Conservation (phyloP, 2,329 filamentous ascomycete species). For the Scedosporium aurantiacum region DNA sequence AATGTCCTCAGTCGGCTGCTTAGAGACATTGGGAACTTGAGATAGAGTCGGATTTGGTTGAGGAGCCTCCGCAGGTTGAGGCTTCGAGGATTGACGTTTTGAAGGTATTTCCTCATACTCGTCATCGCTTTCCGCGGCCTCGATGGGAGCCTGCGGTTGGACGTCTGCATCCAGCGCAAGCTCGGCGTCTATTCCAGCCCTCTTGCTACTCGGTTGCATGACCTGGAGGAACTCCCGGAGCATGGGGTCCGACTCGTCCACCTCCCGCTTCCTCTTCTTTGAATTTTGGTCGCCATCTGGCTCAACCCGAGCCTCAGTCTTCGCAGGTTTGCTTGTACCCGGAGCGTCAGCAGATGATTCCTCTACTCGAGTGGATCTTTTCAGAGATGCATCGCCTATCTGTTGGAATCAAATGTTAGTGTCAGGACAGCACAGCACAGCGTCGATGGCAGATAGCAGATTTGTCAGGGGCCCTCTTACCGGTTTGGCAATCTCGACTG, state of each 20-base stretch:
- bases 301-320: slow-evolving; percentile 5
- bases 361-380: neutral
- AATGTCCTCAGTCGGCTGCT: neutral
- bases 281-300: slow-evolving; percentile 24
- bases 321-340: neutral
- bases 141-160: slow-evolving; percentile 22
- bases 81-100: slow-evolving; percentile 11
- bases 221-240: slow-evolving; percentile 76
- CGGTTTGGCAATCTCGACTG: slow-evolving; percentile 76
- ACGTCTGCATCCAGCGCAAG: neutral
- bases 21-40: neutral
- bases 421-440: neutral
- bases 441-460: neutral
- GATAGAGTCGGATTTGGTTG: neutral
- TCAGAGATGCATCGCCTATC: slow-evolving; percentile 10
- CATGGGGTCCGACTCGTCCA: slow-evolving; percentile 60
- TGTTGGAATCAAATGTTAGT: slow-evolving; percentile 4
- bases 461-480: slow-evolving; percentile 32
- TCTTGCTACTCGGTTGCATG: slow-evolving; percentile 46
- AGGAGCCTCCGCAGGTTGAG: neutral
- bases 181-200: slow-evolving; percentile 6
- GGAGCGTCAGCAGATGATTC: neutral
- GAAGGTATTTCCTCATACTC: slow-evolving; percentile 60
- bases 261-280: slow-evolving; percentile 59
- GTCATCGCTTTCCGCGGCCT: slow-evolving; percentile 55